Evolutionary conservation across 371 early-diverging fungal genomes (phyloP).

Genomic region (Mucor irregularis): DNA sequence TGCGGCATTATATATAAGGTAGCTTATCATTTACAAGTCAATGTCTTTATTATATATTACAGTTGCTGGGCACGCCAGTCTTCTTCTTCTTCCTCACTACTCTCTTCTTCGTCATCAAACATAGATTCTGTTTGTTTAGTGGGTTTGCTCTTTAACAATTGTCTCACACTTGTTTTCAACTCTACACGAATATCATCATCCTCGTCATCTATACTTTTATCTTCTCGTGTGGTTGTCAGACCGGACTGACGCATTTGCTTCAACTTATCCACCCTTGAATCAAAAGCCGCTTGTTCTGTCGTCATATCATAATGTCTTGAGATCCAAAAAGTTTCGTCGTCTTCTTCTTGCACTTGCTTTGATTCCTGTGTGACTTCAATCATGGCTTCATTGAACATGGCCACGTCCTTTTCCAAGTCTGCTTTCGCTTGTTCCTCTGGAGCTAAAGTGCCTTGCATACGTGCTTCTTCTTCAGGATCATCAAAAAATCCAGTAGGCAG

Average conservation of each 20-base stretch:
- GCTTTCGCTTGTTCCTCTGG: slow-evolving; percentile 34
- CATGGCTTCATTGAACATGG: slow-evolving; percentile 39
- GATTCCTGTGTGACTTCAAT: slow-evolving; percentile 33
- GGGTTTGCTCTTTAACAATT: slow-evolving; percentile 16
- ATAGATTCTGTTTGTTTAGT: slow-evolving; percentile 16
- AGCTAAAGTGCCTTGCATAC: slow-evolving; percentile 27
- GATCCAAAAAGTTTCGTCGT: slow-evolving; percentile 37
- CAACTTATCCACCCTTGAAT: slow-evolving; percentile 37
- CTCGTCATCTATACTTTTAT: neutral
- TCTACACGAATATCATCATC: slow-evolving; percentile 18
- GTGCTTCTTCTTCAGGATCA: slow-evolving; percentile 49
- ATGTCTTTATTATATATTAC: too few relatives aligned
- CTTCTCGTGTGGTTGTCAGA: neutral
- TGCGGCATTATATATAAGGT: too few relatives aligned
- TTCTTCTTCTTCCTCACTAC: slow-evolving; percentile 21
- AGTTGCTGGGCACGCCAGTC: slow-evolving; percentile 36
- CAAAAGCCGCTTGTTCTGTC: slow-evolving; percentile 40
- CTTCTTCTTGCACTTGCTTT: slow-evolving; percentile 26
- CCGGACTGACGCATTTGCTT: slow-evolving; percentile 29
- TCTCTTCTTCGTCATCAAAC: slow-evolving; percentile 27
- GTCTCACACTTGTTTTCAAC: slow-evolving; percentile 25
- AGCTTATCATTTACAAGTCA: too few relatives aligned
- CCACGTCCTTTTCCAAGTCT: slow-evolving; percentile 34
- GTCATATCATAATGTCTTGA: slow-evolving; percentile 40
- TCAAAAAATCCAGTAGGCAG: slow-evolving; percentile 52